Evolutionary conservation across 306 rosid species (phyloP).

Genomic region (Cucurbita ficifolia): DNA sequence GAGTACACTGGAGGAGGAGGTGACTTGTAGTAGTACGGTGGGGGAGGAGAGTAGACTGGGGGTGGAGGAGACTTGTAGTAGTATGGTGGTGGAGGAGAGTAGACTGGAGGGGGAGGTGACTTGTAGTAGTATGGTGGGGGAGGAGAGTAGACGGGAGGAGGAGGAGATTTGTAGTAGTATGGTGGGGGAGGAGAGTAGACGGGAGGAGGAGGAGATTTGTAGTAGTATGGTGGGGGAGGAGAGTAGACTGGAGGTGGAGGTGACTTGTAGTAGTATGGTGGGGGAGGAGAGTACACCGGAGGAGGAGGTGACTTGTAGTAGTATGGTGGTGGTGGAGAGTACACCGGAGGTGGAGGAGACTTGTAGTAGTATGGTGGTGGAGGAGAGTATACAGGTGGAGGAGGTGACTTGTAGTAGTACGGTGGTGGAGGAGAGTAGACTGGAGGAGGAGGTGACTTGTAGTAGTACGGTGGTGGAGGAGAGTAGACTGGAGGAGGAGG

Average conservation of each 20-base stretch:
- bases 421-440: background rate
- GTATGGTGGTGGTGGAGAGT: slow-evolving; percentile 11
- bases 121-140: slow-evolving; percentile 14
- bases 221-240: slow-evolving; percentile 16
- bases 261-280: background rate
- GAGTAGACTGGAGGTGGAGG: slow-evolving; percentile 9
- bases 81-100: slow-evolving; percentile 14
- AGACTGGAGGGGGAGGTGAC: slow-evolving; percentile 24
- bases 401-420: slow-evolving; percentile 1
- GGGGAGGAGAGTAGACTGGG: slow-evolving; percentile 13
- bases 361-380: slow-evolving; percentile 3
- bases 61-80: slow-evolving; percentile 28
- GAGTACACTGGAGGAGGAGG: background rate
- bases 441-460: slow-evolving; percentile 18
- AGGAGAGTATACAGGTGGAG: slow-evolving; percentile 8
- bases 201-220: slow-evolving; percentile 21
- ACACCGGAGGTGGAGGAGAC: background rate
- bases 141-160: slow-evolving; percentile 19
- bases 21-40: slow-evolving; percentile 8
- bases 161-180: slow-evolving; percentile 26
- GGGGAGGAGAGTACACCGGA: background rate
- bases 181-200: slow-evolving; percentile 32
- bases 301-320: slow-evolving; percentile 18
- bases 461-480: background rate
- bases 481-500: slow-evolving; percentile 10